Conservation (phyloP, 2,329 filamentous ascomycete genomes). For the Colletotrichum aenigma region DNA sequence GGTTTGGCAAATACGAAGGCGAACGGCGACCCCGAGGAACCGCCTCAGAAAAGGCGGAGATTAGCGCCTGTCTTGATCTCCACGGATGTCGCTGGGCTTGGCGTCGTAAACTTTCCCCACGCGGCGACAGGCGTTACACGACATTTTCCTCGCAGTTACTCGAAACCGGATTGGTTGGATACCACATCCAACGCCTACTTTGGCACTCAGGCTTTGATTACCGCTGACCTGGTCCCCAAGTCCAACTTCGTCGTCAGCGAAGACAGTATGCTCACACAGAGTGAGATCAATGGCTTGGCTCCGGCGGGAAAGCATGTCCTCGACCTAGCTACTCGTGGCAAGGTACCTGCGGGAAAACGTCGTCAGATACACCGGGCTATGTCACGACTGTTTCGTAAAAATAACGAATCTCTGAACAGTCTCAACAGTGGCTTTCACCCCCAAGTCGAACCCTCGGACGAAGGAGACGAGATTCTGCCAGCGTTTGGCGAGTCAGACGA, state of each 20-base stretch:
- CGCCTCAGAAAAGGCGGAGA: constrained; percentile 31
- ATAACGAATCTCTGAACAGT: constrained; percentile 1
- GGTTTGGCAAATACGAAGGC: background rate
- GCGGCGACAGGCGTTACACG: constrained; percentile 5
- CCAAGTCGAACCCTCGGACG: constrained; percentile 59
- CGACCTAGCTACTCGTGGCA: background rate
- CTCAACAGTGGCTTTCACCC: constrained; percentile 21
- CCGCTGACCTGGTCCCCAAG: background rate
- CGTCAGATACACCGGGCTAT: constrained; percentile 46
- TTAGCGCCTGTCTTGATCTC: constrained; percentile 27
- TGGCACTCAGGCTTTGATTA: constrained; percentile 33
- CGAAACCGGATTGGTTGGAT: constrained; percentile 22
- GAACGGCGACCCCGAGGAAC: background rate
- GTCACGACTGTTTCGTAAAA: constrained; percentile 39
- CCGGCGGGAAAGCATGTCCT: background rate
- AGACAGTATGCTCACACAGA: background rate
- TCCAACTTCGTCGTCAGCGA: background rate
- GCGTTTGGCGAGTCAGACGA: constrained; percentile 33
- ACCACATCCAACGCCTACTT: constrained; percentile 35
- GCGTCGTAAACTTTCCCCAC: constrained; percentile 6
- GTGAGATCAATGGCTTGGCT: background rate
- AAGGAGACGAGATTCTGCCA: constrained; percentile 37
- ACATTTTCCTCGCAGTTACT: background rate
- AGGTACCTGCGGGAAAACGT: constrained; percentile 46
- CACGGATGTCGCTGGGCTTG: constrained; percentile 9